Percentiles rank a stretch among this genome's conserved stretches.
These are phyloP conservation scores for Phlebiopsis gigantea DNA, from an alignment of 768 basidiomycete species.

Conservation along the genomic window DNA sequence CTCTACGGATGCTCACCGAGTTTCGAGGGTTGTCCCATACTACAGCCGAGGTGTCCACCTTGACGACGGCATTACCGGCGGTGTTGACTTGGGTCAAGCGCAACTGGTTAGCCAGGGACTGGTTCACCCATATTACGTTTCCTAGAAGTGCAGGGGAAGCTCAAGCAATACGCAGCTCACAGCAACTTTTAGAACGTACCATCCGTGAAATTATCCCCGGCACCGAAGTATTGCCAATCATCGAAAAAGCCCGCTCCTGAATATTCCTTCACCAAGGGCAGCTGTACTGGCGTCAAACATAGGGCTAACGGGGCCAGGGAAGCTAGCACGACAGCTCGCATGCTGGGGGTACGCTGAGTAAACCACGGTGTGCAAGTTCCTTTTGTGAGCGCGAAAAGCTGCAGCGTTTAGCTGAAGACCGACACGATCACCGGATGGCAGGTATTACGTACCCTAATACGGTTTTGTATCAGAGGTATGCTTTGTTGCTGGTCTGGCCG, in stretches of 20 bases:
- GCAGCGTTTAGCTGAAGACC: too few relatives aligned
- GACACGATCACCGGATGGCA: too few relatives aligned
- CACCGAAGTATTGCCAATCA: slow-evolving; percentile 36
- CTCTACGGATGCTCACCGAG: background rate
- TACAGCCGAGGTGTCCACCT: slow-evolving; percentile 74
- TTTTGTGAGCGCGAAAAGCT: too few relatives aligned
- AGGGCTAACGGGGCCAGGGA: too few relatives aligned
- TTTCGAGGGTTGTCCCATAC: slow-evolving; percentile 37
- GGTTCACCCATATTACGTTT: background rate
- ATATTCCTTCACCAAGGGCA: slow-evolving; percentile 30
- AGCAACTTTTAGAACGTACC: slow-evolving; percentile 16
- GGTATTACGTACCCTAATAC: too few relatives aligned
- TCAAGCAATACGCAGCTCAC: background rate
- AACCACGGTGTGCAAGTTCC: too few relatives aligned
- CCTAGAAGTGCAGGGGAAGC: background rate
- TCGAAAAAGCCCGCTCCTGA: slow-evolving; percentile 37
- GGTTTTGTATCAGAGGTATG: too few relatives aligned
- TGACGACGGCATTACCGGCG: slow-evolving; percentile 81
- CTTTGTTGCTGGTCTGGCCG: too few relatives aligned
- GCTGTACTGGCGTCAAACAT: background rate
- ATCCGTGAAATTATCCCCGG: slow-evolving; percentile 28
- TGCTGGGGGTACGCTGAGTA: too few relatives aligned
- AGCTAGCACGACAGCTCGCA: too few relatives aligned
- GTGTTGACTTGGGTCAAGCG: slow-evolving; percentile 39
- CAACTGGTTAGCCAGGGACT: background rate